Conservation (phyloP, 2,329 filamentous ascomycete genomes). For the Cadophora gregata region DNA sequence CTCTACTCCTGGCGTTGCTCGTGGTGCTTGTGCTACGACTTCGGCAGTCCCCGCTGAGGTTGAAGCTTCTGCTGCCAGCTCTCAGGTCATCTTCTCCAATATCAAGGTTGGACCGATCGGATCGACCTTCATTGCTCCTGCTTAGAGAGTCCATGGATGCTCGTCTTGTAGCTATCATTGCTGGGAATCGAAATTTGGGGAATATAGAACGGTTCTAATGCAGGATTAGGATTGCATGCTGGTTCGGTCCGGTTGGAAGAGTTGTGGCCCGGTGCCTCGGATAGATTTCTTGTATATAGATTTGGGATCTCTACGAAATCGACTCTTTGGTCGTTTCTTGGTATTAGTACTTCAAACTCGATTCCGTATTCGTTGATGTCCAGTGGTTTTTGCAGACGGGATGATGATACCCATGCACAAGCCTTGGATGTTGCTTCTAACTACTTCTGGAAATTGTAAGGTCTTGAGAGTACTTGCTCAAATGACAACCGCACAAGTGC, state of each 20-base stretch:
- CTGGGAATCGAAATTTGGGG: neutral
- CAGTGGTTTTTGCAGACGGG: too few relatives aligned
- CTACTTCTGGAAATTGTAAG: too few relatives aligned
- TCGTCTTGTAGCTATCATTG: neutral
- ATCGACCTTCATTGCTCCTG: slow-evolving; percentile 40
- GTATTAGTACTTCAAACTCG: too few relatives aligned
- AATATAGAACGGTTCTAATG: neutral
- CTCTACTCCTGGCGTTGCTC: slow-evolving; percentile 54
- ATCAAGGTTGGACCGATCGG: slow-evolving; percentile 45
- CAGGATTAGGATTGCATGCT: neutral
- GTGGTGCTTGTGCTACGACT: slow-evolving; percentile 59
- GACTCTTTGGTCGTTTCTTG: neutral
- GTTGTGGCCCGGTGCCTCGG: slow-evolving; percentile 3
- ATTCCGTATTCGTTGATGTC: too few relatives aligned
- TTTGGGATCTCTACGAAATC: neutral
- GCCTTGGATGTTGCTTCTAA: too few relatives aligned
- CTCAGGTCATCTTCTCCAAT: slow-evolving; percentile 49
- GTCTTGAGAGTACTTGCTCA: too few relatives aligned
- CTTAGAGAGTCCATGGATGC: neutral
- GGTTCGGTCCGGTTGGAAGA: neutral
- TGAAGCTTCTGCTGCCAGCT: slow-evolving; percentile 52
- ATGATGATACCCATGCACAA: too few relatives aligned
- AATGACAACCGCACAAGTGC: too few relatives aligned
- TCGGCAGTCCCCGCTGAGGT: slow-evolving; percentile 59
- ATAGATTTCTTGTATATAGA: slow-evolving; percentile 8